Evolutionary conservation across 1,139 yeast species (phyloP), one percentile per base, ranked within the genome.

Genomic region (Geotrichum restrictum): DNA sequence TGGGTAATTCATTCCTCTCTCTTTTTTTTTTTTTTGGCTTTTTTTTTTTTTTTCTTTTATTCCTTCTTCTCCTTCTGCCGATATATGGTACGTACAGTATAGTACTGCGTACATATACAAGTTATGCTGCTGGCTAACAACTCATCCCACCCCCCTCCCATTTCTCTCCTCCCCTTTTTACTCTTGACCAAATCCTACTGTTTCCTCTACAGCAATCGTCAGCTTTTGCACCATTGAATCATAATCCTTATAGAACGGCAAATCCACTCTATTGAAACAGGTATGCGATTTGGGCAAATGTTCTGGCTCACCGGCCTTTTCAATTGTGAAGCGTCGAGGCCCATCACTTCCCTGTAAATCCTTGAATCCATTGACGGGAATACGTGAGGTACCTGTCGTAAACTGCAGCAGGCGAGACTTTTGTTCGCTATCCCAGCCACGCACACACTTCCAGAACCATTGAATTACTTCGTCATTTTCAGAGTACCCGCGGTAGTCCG

Each of bases 311-410:
- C 98, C 98, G 5, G 98, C 97, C 71, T 89, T 91, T 71, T 94
- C 98, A 69, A 93, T 91, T 6, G 98, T 93, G 69, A 94, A 94
- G 67, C 98, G 81, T 76, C 98, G 86, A 51, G 98, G 98, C 55
- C 98, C 98, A 73, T 93, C 98, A 19, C 96, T 86, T 59, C 98
- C 99, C 73, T 93, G 98, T 63, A 93, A 77, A 72, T 93, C 99
- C 71, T 93, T 93, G 76, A 93, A 93, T 40, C 99, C 99, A 71
- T 93, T 93, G 60, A 93, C 98, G 2, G 99, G 99, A 56, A 94
- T 91, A 74, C 99, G 86, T 22, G 97, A 88, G 1, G 98, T 93
- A 76, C 99, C 99, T 0, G 99, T 93, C 18, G 98, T 91, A 68
- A 93, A 93, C 72, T 94, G 98, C 64, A 93, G 76, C 66, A 93